These are phyloP conservation scores for Xylaria sp. DNA, from an alignment of 2,329 filamentous ascomycete species.

Conservation along the genomic window DNA sequence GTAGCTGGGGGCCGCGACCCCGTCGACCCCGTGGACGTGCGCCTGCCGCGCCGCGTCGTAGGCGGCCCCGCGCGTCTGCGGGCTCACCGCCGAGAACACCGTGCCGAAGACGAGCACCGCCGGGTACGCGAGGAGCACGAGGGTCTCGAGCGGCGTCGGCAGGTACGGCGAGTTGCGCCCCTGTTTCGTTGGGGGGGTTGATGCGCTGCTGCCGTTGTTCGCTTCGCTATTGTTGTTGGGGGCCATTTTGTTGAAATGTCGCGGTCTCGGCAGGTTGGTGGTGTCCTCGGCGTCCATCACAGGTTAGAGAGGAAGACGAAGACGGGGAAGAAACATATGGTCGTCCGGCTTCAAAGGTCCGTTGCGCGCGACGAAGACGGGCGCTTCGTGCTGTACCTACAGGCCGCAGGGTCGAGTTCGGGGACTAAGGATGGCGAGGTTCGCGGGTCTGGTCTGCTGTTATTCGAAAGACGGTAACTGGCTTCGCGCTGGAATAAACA, in stretches of 20 bases:
- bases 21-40: constrained; percentile 57
- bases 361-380: constrained; percentile 9
- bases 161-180: constrained; percentile 63
- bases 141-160: constrained; percentile 68
- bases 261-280: too few relatives aligned
- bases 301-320: constrained; percentile 16
- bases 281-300: too few relatives aligned
- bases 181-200: constrained; percentile 15
- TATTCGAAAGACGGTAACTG: background rate
- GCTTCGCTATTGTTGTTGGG: too few relatives aligned
- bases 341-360: too few relatives aligned
- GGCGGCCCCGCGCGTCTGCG: constrained; percentile 63
- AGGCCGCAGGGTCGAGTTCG: background rate
- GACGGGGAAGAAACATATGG: constrained; percentile 12
- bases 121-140: constrained; percentile 73
- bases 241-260: too few relatives aligned
- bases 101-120: constrained; percentile 78
- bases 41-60: constrained; percentile 67
- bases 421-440: background rate
- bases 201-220: too few relatives aligned
- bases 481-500: background rate
- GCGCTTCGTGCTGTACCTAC: background rate
- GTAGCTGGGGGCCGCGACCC: constrained; percentile 71
- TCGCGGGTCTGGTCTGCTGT: background rate
- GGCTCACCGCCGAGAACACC: constrained; percentile 77